Evolutionary conservation across 2,329 filamentous ascomycete species (phyloP), one percentile per base, ranked within the genome.

Genomic region (Cordyceps cicadae): DNA sequence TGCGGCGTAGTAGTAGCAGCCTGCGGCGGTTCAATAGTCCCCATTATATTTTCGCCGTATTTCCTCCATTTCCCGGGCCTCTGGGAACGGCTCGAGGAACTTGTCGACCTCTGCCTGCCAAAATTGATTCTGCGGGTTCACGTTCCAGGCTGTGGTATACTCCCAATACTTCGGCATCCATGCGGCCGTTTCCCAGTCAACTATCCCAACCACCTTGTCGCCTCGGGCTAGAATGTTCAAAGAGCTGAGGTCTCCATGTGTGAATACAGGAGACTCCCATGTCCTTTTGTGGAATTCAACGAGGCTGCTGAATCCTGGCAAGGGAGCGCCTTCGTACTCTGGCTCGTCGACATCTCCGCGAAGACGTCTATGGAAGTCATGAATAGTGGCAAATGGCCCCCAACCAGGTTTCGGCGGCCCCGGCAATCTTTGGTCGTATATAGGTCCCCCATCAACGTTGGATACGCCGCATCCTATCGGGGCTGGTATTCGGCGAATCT

Each of bases 181-280:
- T 19, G 63, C 69, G 2, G 65, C 57, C 3, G 61, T 67, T 61
- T 70, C 67, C 68, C 67, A 69, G 43, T 69, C 66, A 1, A 70
- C 45, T 37, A 72, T 68, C 0, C 67, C 68, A 5, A 68, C 65
- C 6, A 72, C 56, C 24, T 68, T 49, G 17, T 71, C 69, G 8
- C 65, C 67, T 0, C 61, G 59, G 0, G 70, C 64, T 1, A 73
- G 19, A 6, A 73, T 60, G 29, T 73, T 74, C 0, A 68, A 34
- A 54, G 65, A 66, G 26, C 67, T 70, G 0, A 74, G 59, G 34
- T 73, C 69, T 3, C 69, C 67, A 24, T 83, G 79, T 1, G 78
- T 79, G 60, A 82, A 78, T 0, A 76, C 49, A 1, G 49, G 11
- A 4, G 5, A 17, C 17, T 4, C 17, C 49, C 49, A 52, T 7